Percentiles rank a stretch among this genome's conserved stretches.
Conservation (phyloP, 441 rosid genomes). For the Gossypium trilobum region DNA sequence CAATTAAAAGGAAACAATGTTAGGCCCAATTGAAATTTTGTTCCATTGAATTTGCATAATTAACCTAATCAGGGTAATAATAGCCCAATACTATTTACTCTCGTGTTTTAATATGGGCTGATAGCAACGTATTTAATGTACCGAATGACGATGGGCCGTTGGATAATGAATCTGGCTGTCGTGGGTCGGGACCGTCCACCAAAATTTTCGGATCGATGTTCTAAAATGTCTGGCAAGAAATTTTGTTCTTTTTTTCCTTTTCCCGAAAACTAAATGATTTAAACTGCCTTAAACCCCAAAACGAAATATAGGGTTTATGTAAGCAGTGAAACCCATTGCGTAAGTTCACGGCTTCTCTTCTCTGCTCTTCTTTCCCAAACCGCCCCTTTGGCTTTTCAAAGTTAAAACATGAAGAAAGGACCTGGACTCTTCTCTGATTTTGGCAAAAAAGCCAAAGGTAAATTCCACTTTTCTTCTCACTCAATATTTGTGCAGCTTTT, state of each 20-base stretch:
- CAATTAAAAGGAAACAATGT: not conserved
- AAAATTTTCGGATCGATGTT: not conserved
- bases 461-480: not conserved
- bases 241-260: not conserved
- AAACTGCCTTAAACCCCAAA: not conserved
- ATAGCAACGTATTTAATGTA: not conserved
- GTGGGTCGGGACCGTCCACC: not conserved
- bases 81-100: too few relatives aligned
- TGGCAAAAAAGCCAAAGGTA: slow-evolving; percentile 40
- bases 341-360: not conserved
- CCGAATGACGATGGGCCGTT: not conserved
- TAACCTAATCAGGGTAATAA: not conserved
- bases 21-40: not conserved
- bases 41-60: not conserved
- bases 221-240: not conserved
- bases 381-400: not conserved
- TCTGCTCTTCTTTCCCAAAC: not conserved
- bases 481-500: not conserved
- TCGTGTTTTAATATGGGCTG: not conserved
- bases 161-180: not conserved
- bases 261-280: not conserved
- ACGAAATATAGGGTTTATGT: not conserved
- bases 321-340: not conserved
- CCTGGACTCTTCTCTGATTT: slow-evolving; percentile 41
- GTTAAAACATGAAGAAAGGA: slow-evolving; percentile 30